Evolutionary conservation across 1,139 yeast genomes (phyloP).

Genomic region (Candida sanyaensis): DNA sequence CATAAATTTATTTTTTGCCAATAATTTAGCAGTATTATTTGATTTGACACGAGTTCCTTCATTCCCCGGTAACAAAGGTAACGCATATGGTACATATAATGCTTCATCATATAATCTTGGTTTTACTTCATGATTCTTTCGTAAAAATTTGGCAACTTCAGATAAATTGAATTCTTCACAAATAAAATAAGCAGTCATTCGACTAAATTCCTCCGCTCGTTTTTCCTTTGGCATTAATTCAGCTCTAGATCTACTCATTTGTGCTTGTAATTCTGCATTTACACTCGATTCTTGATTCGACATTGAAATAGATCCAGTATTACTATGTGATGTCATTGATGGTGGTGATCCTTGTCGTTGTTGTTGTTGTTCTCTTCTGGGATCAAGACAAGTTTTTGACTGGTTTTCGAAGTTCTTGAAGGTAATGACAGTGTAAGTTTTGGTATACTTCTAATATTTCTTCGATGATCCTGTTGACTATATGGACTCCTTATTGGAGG

Average conservation of each 20-base stretch:
- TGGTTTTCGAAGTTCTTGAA: slow-evolving; percentile 80
- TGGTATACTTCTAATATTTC: slow-evolving; percentile 46
- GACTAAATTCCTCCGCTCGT: slow-evolving; percentile 67
- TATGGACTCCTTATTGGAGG: slow-evolving; percentile 9
- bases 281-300: neutral
- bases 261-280: slow-evolving; percentile 28
- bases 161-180: slow-evolving; percentile 78
- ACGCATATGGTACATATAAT: slow-evolving; percentile 82
- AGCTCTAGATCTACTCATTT: slow-evolving; percentile 59
- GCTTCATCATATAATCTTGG: slow-evolving; percentile 92
- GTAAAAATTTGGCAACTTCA: slow-evolving; percentile 63
- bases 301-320: neutral
- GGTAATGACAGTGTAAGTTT: slow-evolving; percentile 72
- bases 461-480: slow-evolving; percentile 15
- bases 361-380: slow-evolving; percentile 75
- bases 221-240: slow-evolving; percentile 69
- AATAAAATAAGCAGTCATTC: slow-evolving; percentile 89
- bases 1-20: slow-evolving; percentile 63
- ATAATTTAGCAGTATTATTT: slow-evolving; percentile 65
- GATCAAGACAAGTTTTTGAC: slow-evolving; percentile 82
- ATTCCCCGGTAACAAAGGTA: slow-evolving; percentile 85
- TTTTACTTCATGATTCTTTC: slow-evolving; percentile 72
- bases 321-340: neutral
- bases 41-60: slow-evolving; percentile 85
- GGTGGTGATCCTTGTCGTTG: slow-evolving; percentile 20